Base-by-base conservation (phyloP, 108 stramenopile species). In the Cylindrotheca fusiformis region DNA sequence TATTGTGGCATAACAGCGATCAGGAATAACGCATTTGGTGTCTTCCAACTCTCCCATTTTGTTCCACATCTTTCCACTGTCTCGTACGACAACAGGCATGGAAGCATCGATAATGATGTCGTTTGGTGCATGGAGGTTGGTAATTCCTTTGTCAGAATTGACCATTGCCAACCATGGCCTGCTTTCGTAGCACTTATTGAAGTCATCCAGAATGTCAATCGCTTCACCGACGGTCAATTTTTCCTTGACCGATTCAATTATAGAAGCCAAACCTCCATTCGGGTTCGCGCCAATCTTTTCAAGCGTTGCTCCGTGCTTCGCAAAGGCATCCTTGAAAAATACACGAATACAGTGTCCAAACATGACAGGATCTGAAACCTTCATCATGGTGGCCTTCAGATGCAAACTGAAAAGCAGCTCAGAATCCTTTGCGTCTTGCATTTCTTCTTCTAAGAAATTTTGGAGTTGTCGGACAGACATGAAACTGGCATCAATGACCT, bases 371-470 rank as follows among this genome's bases (percentile, higher is more conserved):
- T 96, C 95, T 29, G 80, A 82, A 12, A 96, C 79, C 76, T 96
- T 96, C 95, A 96, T 96, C 95, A 96, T 96, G 51, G 95, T 96
- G 26, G 95, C 95, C 69, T 96, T 96, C 17, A 96, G 76, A 63
- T 96, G 95, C 72, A 88, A 75, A 67, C 84, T 86, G 14, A 87
- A 74, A 53, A 90, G 58, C 28, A 84, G 74, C 31, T 94, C 92
- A 19, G 79, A 68, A 14, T 93, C 87, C 66, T 90, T 88, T 58
- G 95, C 92, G 60, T 96, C 95, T 18, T 71, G 67, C 32, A 93
- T 92, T 77, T 96, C 92, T 41, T 75, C 54, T 53, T 86, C 87
- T 65, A 80, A 90, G 60, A 87, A 93, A 0, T 75, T 74, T 25
- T 67, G 54, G 24, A 96, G 66, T 14, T 81, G 79, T 44, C 72